Percentiles rank a stretch among this genome's conserved stretches.
phyloP scores from a whole-genome alignment of 768 basidiomycete species.

The Dendrothele bispora region DNA sequence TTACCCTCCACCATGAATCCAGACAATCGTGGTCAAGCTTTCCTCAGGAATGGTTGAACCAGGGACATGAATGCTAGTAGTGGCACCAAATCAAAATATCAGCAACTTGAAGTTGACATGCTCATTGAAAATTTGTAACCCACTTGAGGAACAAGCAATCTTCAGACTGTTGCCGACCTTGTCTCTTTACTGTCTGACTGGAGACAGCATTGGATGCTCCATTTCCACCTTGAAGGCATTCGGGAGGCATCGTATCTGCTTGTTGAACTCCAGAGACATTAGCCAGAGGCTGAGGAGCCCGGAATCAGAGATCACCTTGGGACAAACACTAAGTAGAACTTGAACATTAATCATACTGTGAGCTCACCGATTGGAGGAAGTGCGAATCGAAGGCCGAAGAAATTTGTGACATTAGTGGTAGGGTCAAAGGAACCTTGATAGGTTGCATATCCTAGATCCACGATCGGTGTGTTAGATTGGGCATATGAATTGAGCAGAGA shows the following conservation, averaged over 20 bases:
- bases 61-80: constrained; percentile 28
- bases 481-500: not conserved
- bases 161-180: constrained; percentile 23
- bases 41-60: constrained; percentile 9
- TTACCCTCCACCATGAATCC: constrained; percentile 36
- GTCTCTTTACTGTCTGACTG: not conserved
- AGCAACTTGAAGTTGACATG: not conserved
- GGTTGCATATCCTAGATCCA: constrained; percentile 28
- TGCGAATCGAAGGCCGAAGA: constrained; percentile 32
- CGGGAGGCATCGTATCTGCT: constrained; percentile 22
- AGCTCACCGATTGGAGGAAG: constrained; percentile 23
- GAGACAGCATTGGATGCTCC: not conserved
- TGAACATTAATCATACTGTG: not conserved
- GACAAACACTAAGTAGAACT: not conserved
- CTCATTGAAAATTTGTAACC: not conserved
- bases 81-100: not conserved
- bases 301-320: constrained; percentile 25
- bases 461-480: constrained; percentile 14
- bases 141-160: constrained; percentile 36
- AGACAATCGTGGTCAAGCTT: constrained; percentile 30
- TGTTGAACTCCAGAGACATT: constrained; percentile 20
- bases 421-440: constrained; percentile 26
- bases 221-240: constrained; percentile 24
- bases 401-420: constrained; percentile 19
- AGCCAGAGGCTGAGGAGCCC: constrained; percentile 24